Evolutionary conservation across 2,329 filamentous ascomycete species (phyloP), one percentile per base, ranked within the genome.

Genomic region (Stylonectria norvegica): DNA sequence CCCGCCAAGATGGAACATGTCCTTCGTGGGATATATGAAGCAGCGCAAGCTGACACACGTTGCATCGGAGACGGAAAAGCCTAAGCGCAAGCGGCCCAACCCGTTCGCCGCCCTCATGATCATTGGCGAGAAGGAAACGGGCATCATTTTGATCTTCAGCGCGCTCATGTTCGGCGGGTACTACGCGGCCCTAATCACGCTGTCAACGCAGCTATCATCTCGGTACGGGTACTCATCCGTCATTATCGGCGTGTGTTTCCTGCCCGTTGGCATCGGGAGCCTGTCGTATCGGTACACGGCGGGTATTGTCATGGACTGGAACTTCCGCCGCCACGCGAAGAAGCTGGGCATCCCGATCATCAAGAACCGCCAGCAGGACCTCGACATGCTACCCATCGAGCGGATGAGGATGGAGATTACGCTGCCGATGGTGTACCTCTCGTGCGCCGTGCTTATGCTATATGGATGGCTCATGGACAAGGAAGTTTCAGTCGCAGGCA

Each of bases 401-500:
- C 34, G 31, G 16, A 35, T 38, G 29, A 20, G 40, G 5, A n/a
- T 42, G 20, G 40, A 42, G 15, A 38, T 42, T 16, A 38, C 40
- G 3, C 12, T 42, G 7, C 40, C 40, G 1, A 4, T 34, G 9
- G 40, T 42, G 3, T 42, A 42, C 12, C 12, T 38, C 5, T 42
- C 40, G 5, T 42, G 40, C 18, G 31, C 15, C 3, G 19, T 42
- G 35, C 14, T 42, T n/a, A 31, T 42, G 22, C n/a, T 37, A 2
- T 42, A 42, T 17, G 40, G 40, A 15, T 42, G 40, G 40, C 16
- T 33, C 9, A 42, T 42, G 35, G 40, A 42, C 9, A 28, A 17
- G 7, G 6, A 31, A 9, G 23, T 36, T 9, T 25, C 40, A 1
- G 23, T 42, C 11, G 40, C 40, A 2, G 40, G 35, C n/a, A 38